Base-by-base conservation (phyloP, 768 basidiomycete genomes). In the Favolaschia claudopus region DNA sequence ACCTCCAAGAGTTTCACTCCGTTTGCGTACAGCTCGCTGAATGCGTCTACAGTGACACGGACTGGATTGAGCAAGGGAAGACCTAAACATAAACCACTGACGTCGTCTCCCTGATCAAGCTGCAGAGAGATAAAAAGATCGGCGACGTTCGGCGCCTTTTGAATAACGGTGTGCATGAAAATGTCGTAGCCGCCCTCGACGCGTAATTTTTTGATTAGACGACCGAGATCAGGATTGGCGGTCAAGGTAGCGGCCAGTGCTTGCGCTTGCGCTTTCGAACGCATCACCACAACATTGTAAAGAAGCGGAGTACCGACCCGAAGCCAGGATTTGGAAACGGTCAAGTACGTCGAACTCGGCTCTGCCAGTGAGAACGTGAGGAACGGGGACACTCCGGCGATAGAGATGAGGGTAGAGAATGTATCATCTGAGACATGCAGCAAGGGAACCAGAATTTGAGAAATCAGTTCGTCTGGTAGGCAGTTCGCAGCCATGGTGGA, bases 221-320 rank as follows among this genome's bases (percentile, higher is more conserved):
- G 5, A 17, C 56, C 56, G 22, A 50, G 29, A 2, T 40, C n/a
- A 14, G 32, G 31, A 9, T 28, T 27, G 4, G 8, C 5, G 7
- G 50, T 42, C 24, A 58, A 32, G 2, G 39, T 29, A 15, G 24
- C 31, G 9, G 17, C 33, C 3, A 58, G 29, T 1, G 56, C 47
- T 4, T 31, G 24, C 9, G 48, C 56, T 14, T 58, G 56, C 25
- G 49, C 49, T 7, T 27, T 58, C 12, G 38, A 48, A 38, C 47
- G 47, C 1, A 57, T 13, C 8, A 57, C 13, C 10, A 48, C 45
- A 9, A 48, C 39, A 33, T 57, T 19, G 31, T 49, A 57, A 3
- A 49, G 25, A 4, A 57, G 55, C 3, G 46, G 55, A 6, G 55
- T 57, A 22, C 37, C 3, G 8, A 57, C 55, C 9, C 55, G 44